A percentile compares a stretch with the other conserved stretches of the same genome.
Evolutionary conservation across 805 yeast genomes (phyloP).

Genomic region (Blastobotrys americana): DNA sequence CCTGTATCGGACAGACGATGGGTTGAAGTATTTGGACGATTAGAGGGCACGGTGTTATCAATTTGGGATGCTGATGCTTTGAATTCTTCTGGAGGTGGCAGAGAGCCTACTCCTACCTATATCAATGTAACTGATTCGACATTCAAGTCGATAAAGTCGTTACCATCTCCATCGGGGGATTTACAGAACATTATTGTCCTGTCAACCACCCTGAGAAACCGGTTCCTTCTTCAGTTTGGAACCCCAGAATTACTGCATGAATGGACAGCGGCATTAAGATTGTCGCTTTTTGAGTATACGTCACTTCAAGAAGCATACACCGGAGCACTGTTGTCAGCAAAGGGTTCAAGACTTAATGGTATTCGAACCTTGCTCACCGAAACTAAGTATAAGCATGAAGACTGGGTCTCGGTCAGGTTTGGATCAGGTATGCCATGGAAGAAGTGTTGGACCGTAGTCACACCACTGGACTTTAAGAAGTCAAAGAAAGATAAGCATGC

Average conservation of each 20-base stretch:
- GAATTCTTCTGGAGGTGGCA: constrained; percentile 48
- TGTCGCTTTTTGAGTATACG: constrained; percentile 73
- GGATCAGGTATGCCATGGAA: constrained; percentile 99
- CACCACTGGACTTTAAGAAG: constrained; percentile 39
- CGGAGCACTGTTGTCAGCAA: constrained; percentile 85
- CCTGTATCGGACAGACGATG: constrained; percentile 72
- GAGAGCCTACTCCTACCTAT: constrained; percentile 67
- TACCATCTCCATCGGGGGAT: constrained; percentile 60
- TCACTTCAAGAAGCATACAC: constrained; percentile 92
- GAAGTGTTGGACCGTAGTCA: constrained; percentile 84
- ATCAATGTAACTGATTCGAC: constrained; percentile 87
- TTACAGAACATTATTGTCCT: constrained; percentile 76
- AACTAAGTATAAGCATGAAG: constrained; percentile 79
- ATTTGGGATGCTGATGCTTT: constrained; percentile 65
- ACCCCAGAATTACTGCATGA: constrained; percentile 53
- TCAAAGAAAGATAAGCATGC: constrained; percentile 43
- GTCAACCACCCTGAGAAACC: constrained; percentile 85
- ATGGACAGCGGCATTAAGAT: constrained; percentile 81
- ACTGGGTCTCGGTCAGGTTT: constrained; percentile 90
- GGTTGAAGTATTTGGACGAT: constrained; percentile 88
- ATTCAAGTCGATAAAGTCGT: constrained; percentile 59
- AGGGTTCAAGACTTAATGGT: constrained; percentile 82
- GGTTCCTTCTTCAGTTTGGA: constrained; percentile 74
- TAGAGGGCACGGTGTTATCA: constrained; percentile 86
- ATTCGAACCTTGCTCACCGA: constrained; percentile 79